Evolutionary conservation across 164 flowering plant species (phyloP), one percentile per base, ranked within the genome.

Genomic region (Cinnamomum micranthum): DNA sequence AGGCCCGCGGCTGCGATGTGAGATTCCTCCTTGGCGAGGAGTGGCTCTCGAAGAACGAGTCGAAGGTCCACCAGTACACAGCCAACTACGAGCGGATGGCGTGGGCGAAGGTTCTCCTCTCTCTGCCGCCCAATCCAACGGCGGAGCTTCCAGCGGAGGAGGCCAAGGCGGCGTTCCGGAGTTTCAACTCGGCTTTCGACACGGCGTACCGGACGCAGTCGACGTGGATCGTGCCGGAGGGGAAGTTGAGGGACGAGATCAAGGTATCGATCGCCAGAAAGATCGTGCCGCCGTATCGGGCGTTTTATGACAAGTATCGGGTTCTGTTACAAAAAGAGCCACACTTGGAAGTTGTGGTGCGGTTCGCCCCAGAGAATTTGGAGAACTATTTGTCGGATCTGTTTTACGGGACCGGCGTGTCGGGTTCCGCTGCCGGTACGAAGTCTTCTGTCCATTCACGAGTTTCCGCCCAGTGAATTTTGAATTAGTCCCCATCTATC

Each of bases 351-450:
- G 35, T 79, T 2, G 59, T 82, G 13, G 84, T 90, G 80, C 85
- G 81, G 78, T 89, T 78, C 76, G 74, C 89, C 69, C 95, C 97
- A 13, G 94, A 90, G 10, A 94, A 92, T 82, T 28, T 95, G 80
- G 87, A 74, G 3, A 92, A 88, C 80, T 86, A 88, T 82, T 70
- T 93, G 74, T 90, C 92, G 24, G 97, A 88, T 79, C 69, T 95
- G 74, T 89, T 93, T 41, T 35, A 71, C 35, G 93, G 90, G 10
- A 28, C 20, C 2, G 22, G 24, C 17, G 47, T 4, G 14, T 28
- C n/a, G 50, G 47, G 69, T 31, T 28, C 68, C 47, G 47, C 10
- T 9, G 1, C 47, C 60, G 60, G 60, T 55, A 3, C n/a, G n/a
- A 55, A 6, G 7, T 14, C 60, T 55, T 6, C 60, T 15, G n/a